Percentiles rank a stretch among this genome's conserved stretches.
Conservation (phyloP, 192 early-diverging fungal genomes). For the Coemansia aciculifera region DNA sequence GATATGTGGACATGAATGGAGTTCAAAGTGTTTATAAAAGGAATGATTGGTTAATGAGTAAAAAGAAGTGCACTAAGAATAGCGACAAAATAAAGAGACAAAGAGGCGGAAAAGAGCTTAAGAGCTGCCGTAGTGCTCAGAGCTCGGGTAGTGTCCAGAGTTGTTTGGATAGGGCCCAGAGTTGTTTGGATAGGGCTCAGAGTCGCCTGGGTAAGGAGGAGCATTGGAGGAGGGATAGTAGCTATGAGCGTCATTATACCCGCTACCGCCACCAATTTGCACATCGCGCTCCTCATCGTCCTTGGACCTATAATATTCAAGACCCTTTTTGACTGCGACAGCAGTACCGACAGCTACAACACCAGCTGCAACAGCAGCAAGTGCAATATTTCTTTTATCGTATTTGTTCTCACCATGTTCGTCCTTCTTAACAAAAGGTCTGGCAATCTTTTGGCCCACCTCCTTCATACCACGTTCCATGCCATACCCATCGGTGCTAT, state of each 20-base stretch:
- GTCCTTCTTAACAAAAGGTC: background rate
- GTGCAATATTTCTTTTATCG: background rate
- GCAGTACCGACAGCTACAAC: background rate
- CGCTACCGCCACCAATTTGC: background rate
- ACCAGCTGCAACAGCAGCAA: background rate
- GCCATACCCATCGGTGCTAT: background rate
- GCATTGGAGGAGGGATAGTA: background rate
- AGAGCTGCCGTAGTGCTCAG: background rate
- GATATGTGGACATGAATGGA: too few relatives aligned
- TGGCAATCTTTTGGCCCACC: background rate
- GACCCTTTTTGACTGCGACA: background rate
- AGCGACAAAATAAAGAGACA: background rate
- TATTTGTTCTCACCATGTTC: background rate
- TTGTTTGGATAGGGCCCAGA: background rate
- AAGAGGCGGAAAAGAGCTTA: background rate
- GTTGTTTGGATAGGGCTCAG: background rate
- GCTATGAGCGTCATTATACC: background rate
- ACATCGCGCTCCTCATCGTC: background rate
- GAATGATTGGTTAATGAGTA: background rate
- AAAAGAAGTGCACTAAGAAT: background rate
- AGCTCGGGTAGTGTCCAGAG: background rate
- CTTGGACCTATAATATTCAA: background rate
- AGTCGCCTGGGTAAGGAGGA: background rate
- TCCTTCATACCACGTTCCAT: background rate
- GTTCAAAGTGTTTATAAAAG: background rate